A percentile compares a stretch with the other conserved stretches of the same genome.
Evolutionary conservation across 345 rosid species (phyloP).

Genomic region (Mallotus nudiflorus): DNA sequence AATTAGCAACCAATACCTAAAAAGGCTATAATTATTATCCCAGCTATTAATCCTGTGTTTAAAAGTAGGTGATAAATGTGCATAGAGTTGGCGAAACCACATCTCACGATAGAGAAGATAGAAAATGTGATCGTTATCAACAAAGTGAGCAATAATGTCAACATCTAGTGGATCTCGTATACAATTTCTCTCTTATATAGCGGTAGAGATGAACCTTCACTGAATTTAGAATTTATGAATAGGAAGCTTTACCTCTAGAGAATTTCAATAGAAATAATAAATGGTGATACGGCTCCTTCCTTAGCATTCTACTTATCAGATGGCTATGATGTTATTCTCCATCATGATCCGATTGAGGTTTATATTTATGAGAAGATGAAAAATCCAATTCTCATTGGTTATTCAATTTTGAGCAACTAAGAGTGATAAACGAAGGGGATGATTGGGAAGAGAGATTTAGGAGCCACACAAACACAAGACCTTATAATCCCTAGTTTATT

Average conservation of each 20-base stretch:
- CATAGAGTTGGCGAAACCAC: conserved; percentile 97
- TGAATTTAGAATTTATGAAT: conserved; percentile 76
- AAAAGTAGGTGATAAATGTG: conserved; percentile 82
- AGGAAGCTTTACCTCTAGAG: conserved; percentile 74
- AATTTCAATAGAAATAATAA: conserved; percentile 46
- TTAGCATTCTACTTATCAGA: conserved; percentile 66
- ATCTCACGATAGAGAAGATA: conserved; percentile 96
- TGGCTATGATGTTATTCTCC: conserved; percentile 72
- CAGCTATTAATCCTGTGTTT: conserved; percentile 96
- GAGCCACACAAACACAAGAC: conserved; percentile 76
- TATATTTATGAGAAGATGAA: conserved; percentile 71
- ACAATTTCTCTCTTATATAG: conserved; percentile 95
- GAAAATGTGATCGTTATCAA: conserved; percentile 92
- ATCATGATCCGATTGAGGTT: conserved; percentile 84
- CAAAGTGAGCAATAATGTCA: conserved; percentile 77
- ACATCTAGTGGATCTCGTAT: conserved; percentile 98
- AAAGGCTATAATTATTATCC: conserved; percentile 91
- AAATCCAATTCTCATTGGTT: conserved; percentile 75
- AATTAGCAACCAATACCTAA: conserved; percentile 40
- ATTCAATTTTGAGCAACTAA: conserved; percentile 88
- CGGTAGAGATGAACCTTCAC: conserved; percentile 95
- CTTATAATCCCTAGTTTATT: conserved; percentile 85
- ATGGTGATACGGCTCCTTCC: conserved; percentile 50
- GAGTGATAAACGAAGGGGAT: conserved; percentile 59
- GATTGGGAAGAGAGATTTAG: conserved; percentile 92